Percentiles rank a stretch among this genome's conserved stretches.
These are phyloP conservation scores for Cladophialophora bantiana DNA, from an alignment of 2,329 filamentous ascomycete genomes.

Conservation along the genomic window DNA sequence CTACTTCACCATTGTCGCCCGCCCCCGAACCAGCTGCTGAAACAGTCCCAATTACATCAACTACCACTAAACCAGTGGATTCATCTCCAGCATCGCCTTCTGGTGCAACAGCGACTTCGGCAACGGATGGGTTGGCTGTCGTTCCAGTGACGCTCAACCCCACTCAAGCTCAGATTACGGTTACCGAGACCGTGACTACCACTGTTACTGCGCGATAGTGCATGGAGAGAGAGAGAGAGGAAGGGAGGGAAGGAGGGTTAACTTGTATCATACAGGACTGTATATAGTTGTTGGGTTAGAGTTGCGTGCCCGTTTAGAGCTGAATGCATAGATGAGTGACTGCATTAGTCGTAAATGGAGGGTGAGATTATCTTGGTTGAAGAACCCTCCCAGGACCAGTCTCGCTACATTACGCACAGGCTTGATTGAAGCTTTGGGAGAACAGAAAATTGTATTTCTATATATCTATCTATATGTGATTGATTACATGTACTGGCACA, in stretches of 20 bases:
- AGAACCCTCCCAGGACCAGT: too few species aligned
- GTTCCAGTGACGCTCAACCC: constrained; percentile 14
- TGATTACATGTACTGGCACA: too few species aligned
- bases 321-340: too few species aligned
- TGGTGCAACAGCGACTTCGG: neutral
- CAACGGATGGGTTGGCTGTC: constrained; percentile 1
- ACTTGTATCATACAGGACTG: too few species aligned
- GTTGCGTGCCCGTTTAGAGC: too few species aligned
- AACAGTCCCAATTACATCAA: neutral
- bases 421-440: too few species aligned
- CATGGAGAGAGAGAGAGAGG: neutral
- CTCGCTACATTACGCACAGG: too few species aligned
- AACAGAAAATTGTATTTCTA: too few species aligned
- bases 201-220: constrained; percentile 24
- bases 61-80: neutral
- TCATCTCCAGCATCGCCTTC: neutral
- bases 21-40: neutral
- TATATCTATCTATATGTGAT: too few species aligned
- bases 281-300: neutral
- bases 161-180: constrained; percentile 18
- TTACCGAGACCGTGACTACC: constrained; percentile 27
- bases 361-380: too few species aligned
- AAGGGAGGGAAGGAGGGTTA: neutral
- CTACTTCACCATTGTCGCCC: neutral
- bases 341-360: too few species aligned